A percentile compares a stretch with the other conserved stretches of the same genome.
Evolutionary conservation across 2,329 filamentous ascomycete species (phyloP).

Genomic region (Chaetomium olivaceum): DNA sequence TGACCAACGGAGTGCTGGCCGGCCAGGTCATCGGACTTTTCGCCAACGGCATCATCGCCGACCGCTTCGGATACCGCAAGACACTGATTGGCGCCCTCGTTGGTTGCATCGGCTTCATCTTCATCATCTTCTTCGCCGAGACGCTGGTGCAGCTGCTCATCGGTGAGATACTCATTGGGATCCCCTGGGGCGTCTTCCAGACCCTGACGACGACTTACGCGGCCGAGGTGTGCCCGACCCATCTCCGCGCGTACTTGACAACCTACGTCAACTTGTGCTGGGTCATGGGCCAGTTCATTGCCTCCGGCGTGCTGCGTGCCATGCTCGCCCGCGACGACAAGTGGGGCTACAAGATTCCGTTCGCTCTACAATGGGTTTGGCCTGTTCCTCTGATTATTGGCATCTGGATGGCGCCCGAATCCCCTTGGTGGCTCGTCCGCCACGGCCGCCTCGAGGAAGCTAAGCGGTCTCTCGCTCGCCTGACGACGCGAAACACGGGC

Average conservation of each 20-base stretch:
- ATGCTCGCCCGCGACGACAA: conserved; percentile 39
- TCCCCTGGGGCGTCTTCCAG: conserved; percentile 56
- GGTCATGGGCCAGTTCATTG: too few relatives aligned
- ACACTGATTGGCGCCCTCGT: conserved; percentile 14
- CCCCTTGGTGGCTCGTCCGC: conserved; percentile 48
- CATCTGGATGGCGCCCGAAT: conserved; percentile 24
- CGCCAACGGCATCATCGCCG: conserved; percentile 18
- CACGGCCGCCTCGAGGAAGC: conserved; percentile 14
- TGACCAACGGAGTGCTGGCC: conserved; percentile 55
- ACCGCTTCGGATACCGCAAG: conserved; percentile 20
- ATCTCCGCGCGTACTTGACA: too few relatives aligned
- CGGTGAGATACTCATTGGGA: conserved; percentile 37
- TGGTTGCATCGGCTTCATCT: conserved; percentile 14
- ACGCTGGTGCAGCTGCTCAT: conserved; percentile 15
- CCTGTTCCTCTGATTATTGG: conserved; percentile 20
- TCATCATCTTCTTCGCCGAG: conserved; percentile 19
- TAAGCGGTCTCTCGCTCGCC: conserved; percentile 7
- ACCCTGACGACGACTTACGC: conserved; percentile 55
- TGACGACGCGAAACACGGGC: conserved; percentile 4
- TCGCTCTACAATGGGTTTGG: conserved; percentile 32
- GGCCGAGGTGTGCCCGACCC: conserved; percentile 25
- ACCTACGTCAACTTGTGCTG: too few relatives aligned
- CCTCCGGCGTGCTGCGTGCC: conserved; percentile 43
- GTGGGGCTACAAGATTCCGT: conserved; percentile 39
- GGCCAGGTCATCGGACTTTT: conserved; percentile 56